Evolutionary conservation across 1,284 basidiomycete species (phyloP).

Genomic region (Marasmius oreades): DNA sequence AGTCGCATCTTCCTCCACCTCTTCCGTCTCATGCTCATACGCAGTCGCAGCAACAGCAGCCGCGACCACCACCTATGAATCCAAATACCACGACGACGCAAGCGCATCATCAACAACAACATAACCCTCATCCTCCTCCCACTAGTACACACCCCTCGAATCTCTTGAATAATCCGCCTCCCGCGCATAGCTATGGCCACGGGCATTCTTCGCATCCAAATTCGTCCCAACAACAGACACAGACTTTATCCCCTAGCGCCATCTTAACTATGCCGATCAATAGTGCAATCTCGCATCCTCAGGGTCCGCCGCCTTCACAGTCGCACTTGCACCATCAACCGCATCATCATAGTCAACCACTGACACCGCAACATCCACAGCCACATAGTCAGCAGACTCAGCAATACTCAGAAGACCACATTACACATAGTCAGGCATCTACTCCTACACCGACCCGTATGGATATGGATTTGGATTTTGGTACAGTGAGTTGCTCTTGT

Average conservation of each 20-base stretch:
- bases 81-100: background rate
- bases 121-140: background rate
- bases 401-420: background rate
- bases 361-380: background rate
- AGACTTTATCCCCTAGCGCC: constrained; percentile 10
- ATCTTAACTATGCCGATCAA: constrained; percentile 4
- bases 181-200: background rate
- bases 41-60: background rate
- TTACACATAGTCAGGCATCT: background rate
- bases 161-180: background rate
- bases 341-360: background rate
- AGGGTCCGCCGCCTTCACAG: background rate
- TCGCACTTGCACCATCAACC: background rate
- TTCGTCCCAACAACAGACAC: constrained; percentile 4
- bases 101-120: background rate
- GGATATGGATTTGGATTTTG: constrained; percentile 2
- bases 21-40: background rate
- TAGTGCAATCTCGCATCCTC: constrained; percentile 9
- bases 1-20: background rate
- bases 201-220: constrained; percentile 13
- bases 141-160: background rate
- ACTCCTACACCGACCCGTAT: background rate
- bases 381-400: background rate
- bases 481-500: constrained; percentile 1
- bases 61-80: background rate